phyloP scores from a whole-genome alignment of 192 early-diverging fungal species.

The Backusella psychrophila region DNA sequence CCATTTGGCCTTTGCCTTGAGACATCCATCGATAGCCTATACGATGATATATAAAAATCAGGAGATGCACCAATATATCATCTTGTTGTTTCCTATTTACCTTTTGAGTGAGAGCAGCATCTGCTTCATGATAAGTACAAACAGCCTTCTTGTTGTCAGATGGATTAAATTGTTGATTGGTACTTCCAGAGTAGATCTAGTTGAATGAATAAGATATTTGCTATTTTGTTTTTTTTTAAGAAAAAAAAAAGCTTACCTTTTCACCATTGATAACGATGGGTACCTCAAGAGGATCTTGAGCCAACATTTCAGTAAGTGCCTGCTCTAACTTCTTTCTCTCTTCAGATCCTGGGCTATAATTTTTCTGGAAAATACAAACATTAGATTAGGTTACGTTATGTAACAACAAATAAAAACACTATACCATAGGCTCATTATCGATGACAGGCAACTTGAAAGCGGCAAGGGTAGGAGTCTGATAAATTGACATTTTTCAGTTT shows the following conservation, averaged over 20 bases:
- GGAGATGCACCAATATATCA: not conserved
- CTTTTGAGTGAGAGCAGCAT: slow-evolving; percentile 47
- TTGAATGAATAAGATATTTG: not conserved
- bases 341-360: slow-evolving; percentile 70
- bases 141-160: slow-evolving; percentile 80
- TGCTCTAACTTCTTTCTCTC: slow-evolving; percentile 72
- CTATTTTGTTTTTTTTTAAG: not conserved
- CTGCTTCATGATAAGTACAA: slow-evolving; percentile 84
- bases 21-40: slow-evolving; percentile 81
- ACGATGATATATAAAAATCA: not conserved
- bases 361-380: slow-evolving; percentile 39
- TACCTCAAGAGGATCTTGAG: slow-evolving; percentile 68
- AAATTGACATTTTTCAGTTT: not conserved
- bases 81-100: not conserved
- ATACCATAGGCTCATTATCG: slow-evolving; percentile 84
- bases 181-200: slow-evolving; percentile 62
- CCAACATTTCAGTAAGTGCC: slow-evolving; percentile 73
- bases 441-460: slow-evolving; percentile 79
- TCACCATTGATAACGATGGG: slow-evolving; percentile 89
- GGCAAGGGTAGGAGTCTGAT: slow-evolving; percentile 60
- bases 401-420: not conserved
- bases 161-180: slow-evolving; percentile 75
- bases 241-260: slow-evolving; percentile 48
- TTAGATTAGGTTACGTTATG: not conserved
- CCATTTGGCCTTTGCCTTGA: slow-evolving; percentile 84